Conservation (phyloP, 768 basidiomycete genomes). For the Suillus tomentosus region DNA sequence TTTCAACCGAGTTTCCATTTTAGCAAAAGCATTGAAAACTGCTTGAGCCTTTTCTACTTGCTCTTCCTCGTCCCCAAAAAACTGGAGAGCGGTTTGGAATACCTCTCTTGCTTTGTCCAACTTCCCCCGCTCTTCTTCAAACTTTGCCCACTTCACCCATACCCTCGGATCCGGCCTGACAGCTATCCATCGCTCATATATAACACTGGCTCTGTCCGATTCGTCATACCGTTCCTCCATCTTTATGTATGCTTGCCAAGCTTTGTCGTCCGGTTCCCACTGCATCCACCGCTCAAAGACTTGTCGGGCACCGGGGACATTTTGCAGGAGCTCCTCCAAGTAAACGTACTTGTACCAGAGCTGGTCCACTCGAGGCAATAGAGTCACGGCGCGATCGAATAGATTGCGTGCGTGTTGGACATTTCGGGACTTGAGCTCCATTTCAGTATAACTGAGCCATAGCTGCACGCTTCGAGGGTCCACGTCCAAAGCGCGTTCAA, state of each 20-base stretch:
- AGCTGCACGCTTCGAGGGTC: constrained; percentile 87
- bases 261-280: constrained; percentile 99
- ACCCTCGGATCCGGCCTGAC: constrained; percentile 77
- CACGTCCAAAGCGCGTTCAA: constrained; percentile 95
- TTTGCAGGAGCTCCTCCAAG: constrained; percentile 94
- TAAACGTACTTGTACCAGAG: constrained; percentile 99
- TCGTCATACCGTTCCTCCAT: constrained; percentile 94
- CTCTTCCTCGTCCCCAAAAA: constrained; percentile 86
- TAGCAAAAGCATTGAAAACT: constrained; percentile 90
- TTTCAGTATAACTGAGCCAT: constrained; percentile 94
- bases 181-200: constrained; percentile 91
- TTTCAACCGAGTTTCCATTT: constrained; percentile 96
- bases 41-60: constrained; percentile 89
- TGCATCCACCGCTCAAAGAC: constrained; percentile 99
- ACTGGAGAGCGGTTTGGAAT: constrained; percentile 88
- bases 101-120: constrained; percentile 80
- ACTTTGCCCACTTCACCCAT: constrained; percentile 85
- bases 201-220: constrained; percentile 84
- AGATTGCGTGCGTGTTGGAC: constrained; percentile 96
- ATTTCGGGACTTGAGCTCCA: constrained; percentile 97
- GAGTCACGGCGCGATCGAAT: constrained; percentile 95
- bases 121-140: constrained; percentile 74
- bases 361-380: constrained; percentile 94
- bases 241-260: constrained; percentile 99
- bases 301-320: constrained; percentile 94